Conservation (phyloP, 2,329 filamentous ascomycete genomes). For the Trichoderma koningii region DNA sequence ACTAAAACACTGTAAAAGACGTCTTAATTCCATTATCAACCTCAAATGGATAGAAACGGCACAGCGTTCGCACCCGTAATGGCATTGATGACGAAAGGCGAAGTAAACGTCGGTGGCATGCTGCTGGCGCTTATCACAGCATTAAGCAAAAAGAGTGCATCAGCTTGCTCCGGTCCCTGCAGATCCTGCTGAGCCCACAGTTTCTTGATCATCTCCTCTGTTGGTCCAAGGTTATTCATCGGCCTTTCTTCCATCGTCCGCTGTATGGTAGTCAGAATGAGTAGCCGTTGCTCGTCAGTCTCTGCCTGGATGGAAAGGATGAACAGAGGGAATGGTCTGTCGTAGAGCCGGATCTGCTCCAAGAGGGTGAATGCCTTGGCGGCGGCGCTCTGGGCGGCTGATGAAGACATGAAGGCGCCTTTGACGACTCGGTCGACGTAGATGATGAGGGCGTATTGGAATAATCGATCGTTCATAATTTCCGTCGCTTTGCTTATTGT, state of each 20-base stretch:
- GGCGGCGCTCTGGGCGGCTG: constrained; percentile 7
- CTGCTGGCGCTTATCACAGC: constrained; percentile 23
- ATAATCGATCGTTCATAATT: constrained; percentile 18
- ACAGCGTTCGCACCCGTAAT: constrained; percentile 12
- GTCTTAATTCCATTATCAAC: not conserved
- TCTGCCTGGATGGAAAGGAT: constrained; percentile 22
- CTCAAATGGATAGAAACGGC: constrained; percentile 17
- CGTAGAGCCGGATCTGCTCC: constrained; percentile 17
- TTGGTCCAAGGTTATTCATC: constrained; percentile 12
- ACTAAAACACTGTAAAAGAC: not conserved
- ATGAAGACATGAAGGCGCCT: constrained; percentile 19
- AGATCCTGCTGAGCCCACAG: constrained; percentile 26
- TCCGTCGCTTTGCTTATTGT: constrained; percentile 7
- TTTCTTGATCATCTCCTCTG: constrained; percentile 22
- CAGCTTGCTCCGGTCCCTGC: constrained; percentile 24
- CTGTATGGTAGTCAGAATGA: constrained; percentile 14
- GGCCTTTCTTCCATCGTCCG: constrained; percentile 14
- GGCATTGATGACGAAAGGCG: constrained; percentile 11
- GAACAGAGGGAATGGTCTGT: constrained; percentile 20
- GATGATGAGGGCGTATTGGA: constrained; percentile 23
- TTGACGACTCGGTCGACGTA: constrained; percentile 25
- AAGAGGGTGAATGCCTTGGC: constrained; percentile 18
- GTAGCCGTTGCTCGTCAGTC: constrained; percentile 18
- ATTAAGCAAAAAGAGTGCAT: constrained; percentile 23
- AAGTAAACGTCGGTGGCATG: constrained; percentile 24